A percentile compares a stretch with the other conserved stretches of the same genome.
Evolutionary conservation across 108 stramenopile genomes (phyloP).

Genomic region (Skeletonema tropicum): DNA sequence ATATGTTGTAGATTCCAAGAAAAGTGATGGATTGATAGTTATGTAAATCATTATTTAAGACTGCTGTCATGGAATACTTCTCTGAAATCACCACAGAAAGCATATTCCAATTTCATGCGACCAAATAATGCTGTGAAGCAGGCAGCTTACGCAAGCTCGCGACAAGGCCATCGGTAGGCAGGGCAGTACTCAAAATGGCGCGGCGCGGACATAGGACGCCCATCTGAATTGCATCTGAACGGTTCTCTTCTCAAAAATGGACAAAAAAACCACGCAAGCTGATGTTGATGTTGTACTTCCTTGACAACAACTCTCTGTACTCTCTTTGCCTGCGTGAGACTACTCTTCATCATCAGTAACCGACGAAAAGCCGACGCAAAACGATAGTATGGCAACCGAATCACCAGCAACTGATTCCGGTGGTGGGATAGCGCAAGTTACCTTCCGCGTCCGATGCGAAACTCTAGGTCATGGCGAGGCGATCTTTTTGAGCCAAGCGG

Average conservation of each 20-base stretch:
- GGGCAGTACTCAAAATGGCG: too few relatives aligned
- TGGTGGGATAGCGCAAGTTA: constrained; percentile 63
- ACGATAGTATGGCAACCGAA: background rate
- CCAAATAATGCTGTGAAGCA: too few relatives aligned
- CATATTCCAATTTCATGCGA: too few relatives aligned
- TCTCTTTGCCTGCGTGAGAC: background rate
- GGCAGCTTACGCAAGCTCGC: too few relatives aligned
- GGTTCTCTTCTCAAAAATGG: background rate
- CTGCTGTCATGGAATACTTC: too few relatives aligned
- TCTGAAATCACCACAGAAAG: too few relatives aligned
- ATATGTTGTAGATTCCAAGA: constrained; percentile 67
- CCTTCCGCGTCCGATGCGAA: constrained; percentile 87
- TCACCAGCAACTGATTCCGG: constrained; percentile 2
- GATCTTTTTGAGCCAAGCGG: constrained; percentile 62
- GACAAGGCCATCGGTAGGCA: too few relatives aligned
- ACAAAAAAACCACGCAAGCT: background rate
- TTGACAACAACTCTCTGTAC: background rate
- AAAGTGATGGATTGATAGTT: background rate
- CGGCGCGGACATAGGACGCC: too few relatives aligned
- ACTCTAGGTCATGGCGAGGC: constrained; percentile 78
- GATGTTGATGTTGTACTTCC: background rate
- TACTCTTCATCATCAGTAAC: background rate
- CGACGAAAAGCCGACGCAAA: background rate
- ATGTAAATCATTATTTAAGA: too few relatives aligned
- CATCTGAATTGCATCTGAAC: too few relatives aligned